These are phyloP conservation scores for Lasiodiplodia sp. DNA, from an alignment of 2,329 filamentous ascomycete genomes.

Conservation along the genomic window DNA sequence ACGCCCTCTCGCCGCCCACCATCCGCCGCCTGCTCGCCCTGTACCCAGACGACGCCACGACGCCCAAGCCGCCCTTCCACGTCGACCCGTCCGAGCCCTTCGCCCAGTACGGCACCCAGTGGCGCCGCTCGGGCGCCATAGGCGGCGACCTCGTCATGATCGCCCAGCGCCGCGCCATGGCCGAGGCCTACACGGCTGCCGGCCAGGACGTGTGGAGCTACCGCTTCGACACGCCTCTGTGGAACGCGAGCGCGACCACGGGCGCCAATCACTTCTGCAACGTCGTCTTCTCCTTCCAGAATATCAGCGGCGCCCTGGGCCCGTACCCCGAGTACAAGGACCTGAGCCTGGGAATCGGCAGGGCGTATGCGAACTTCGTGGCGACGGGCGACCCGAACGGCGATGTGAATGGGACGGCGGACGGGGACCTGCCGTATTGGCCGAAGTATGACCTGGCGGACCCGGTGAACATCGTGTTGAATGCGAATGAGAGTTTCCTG, in stretches of 20 bases:
- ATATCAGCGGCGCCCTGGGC: constrained; percentile 44
- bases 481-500: constrained; percentile 42
- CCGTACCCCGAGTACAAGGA: constrained; percentile 41
- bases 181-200: constrained; percentile 54
- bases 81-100: background rate
- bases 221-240: constrained; percentile 61
- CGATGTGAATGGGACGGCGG: constrained; percentile 30
- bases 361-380: constrained; percentile 52
- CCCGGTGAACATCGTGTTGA: constrained; percentile 49
- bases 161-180: constrained; percentile 58
- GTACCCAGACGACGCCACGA: constrained; percentile 40
- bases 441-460: constrained; percentile 45
- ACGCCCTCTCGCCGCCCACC: constrained; percentile 43
- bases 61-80: constrained; percentile 27
- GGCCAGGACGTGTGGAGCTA: constrained; percentile 61
- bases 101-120: constrained; percentile 45
- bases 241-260: constrained; percentile 47
- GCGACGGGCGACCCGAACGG: constrained; percentile 49
- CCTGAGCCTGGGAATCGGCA: constrained; percentile 48
- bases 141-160: constrained; percentile 60
- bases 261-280: constrained; percentile 60
- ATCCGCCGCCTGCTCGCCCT: constrained; percentile 41
- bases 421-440: constrained; percentile 43
- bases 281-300: constrained; percentile 51
- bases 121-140: constrained; percentile 57